Evolutionary conservation across 2,329 filamentous ascomycete genomes (phyloP).

Genomic region (Talaromyces sp.): DNA sequence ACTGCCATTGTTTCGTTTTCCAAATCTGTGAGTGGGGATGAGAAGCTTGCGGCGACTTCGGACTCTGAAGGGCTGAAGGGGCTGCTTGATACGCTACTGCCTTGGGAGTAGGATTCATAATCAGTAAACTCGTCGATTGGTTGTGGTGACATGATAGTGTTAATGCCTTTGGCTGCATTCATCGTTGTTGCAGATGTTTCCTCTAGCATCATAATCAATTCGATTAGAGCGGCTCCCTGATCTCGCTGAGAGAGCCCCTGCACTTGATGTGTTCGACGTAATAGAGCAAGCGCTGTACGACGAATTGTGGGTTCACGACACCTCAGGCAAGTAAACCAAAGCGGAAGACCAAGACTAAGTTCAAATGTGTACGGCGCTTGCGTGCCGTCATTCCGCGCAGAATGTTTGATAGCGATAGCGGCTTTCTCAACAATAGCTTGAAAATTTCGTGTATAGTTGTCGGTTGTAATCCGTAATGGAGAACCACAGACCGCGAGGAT

Average conservation of each 20-base stretch:
- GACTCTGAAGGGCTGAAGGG: neutral
- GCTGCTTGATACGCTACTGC: neutral
- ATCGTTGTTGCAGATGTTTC: slow-evolving; percentile 22
- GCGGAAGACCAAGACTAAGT: slow-evolving; percentile 26
- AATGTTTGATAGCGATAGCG: slow-evolving; percentile 19
- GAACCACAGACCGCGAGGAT: slow-evolving; percentile 25
- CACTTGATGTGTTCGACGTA: slow-evolving; percentile 24
- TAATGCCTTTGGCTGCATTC: neutral
- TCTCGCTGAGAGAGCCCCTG: slow-evolving; percentile 29
- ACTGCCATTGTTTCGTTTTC: neutral
- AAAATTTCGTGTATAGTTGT: slow-evolving; percentile 21
- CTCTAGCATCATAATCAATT: slow-evolving; percentile 31
- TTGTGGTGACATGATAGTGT: neutral
- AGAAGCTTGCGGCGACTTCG: neutral
- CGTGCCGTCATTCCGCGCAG: slow-evolving; percentile 23
- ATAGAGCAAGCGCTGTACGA: slow-evolving; percentile 28
- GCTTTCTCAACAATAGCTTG: slow-evolving; percentile 7
- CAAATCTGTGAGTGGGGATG: neutral
- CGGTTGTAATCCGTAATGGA: slow-evolving; percentile 21
- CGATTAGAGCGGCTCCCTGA: slow-evolving; percentile 20
- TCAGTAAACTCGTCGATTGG: neutral
- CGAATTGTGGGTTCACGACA: slow-evolving; percentile 33
- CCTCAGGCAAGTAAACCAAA: slow-evolving; percentile 31
- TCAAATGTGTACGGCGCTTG: slow-evolving; percentile 33
- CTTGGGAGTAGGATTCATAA: neutral